Percentiles rank a stretch among this genome's conserved stretches.
Evolutionary conservation across 805 yeast genomes (phyloP).

Genomic region (Jamesozyma gamospora): DNA sequence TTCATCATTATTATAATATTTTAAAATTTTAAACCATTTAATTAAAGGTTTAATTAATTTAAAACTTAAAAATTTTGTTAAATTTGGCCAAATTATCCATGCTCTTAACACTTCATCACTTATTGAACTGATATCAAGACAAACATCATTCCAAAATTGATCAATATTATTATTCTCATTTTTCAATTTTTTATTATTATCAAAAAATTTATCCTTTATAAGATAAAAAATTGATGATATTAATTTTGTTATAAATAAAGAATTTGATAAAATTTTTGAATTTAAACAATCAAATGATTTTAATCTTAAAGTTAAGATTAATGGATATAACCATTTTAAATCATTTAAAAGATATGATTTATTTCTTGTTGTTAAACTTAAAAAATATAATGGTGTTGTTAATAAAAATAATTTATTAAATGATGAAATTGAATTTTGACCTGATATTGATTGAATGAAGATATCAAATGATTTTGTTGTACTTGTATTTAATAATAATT

Average conservation of each 20-base stretch:
- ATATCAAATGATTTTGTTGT: constrained; percentile 25
- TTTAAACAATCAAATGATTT: constrained; percentile 3
- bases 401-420: constrained; percentile 11
- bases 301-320: constrained; percentile 7
- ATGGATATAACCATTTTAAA: constrained; percentile 13
- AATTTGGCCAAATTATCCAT: constrained; percentile 14
- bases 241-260: not conserved
- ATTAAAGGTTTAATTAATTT: constrained; percentile 2
- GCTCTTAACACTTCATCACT: constrained; percentile 12
- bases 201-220: not conserved
- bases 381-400: constrained; percentile 16
- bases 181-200: not conserved
- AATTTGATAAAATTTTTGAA: constrained; percentile 1
- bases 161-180: not conserved
- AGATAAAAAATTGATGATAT: not conserved
- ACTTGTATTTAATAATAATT: constrained; percentile 16
- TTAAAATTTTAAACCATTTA: not conserved
- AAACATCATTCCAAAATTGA: not conserved
- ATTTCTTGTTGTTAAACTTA: not conserved
- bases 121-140: constrained; percentile 2
- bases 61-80: constrained; percentile 11
- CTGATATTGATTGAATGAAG: constrained; percentile 15
- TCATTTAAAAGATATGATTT: constrained; percentile 3
- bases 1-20: constrained; percentile 13
- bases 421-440: constrained; percentile 13